phyloP scores from a whole-genome alignment of 2,329 filamentous ascomycete species.

The Aspergillus aculeatus region DNA sequence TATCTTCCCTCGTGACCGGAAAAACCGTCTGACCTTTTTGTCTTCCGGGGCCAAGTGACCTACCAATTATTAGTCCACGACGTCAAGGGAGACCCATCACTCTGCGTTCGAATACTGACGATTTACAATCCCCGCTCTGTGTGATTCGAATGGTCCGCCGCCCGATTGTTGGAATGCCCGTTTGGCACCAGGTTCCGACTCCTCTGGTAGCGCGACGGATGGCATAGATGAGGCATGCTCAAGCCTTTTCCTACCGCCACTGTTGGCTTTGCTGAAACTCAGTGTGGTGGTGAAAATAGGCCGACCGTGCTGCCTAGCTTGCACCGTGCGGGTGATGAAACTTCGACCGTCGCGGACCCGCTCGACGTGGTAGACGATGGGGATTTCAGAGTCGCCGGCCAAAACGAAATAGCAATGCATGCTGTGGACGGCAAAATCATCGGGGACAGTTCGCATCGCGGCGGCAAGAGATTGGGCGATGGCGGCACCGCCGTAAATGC shows the following conservation, averaged over 20 bases:
- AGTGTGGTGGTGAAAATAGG: slow-evolving; percentile 96
- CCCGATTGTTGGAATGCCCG: slow-evolving; percentile 29
- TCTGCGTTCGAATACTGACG: slow-evolving; percentile 33
- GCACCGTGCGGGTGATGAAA: slow-evolving; percentile 92
- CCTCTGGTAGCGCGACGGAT: slow-evolving; percentile 46
- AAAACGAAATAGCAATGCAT: slow-evolving; percentile 99
- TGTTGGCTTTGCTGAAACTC: slow-evolving; percentile 71
- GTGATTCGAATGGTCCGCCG: slow-evolving; percentile 58
- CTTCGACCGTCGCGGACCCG: slow-evolving; percentile 85
- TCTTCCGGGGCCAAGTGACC: slow-evolving; percentile 53
- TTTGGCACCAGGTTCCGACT: slow-evolving; percentile 27
- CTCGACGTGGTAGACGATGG: slow-evolving; percentile 93
- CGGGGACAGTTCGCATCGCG: slow-evolving; percentile 80
- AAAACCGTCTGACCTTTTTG: slow-evolving; percentile 62
- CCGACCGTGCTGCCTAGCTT: slow-evolving; percentile 81
- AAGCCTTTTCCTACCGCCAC: slow-evolving; percentile 54
- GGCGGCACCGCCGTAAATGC: slow-evolving; percentile 89
- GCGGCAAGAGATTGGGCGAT: slow-evolving; percentile 90
- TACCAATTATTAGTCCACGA: slow-evolving; percentile 19
- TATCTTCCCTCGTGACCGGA: slow-evolving; percentile 62
- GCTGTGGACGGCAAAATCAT: slow-evolving; percentile 79
- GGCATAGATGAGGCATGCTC: slow-evolving; percentile 67
- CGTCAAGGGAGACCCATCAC: neutral
- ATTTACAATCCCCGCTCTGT: slow-evolving; percentile 58
- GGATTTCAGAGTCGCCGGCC: slow-evolving; percentile 78